These are phyloP conservation scores for Fraxinus dipetala DNA, from an alignment of 305 asterid genomes.

Conservation along the genomic window DNA sequence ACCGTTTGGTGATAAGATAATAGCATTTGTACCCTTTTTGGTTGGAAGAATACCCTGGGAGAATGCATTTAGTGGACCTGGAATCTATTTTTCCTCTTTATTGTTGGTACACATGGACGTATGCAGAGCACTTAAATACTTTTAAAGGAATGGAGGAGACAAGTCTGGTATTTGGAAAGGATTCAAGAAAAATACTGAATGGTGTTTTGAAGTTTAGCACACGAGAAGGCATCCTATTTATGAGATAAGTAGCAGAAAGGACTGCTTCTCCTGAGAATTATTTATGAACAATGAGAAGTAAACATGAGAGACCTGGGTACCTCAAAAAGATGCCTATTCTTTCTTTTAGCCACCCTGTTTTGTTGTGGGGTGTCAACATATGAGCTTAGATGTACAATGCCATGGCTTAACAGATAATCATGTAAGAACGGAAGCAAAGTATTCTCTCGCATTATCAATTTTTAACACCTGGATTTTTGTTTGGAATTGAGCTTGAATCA, in stretches of 20 bases:
- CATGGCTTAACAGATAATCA: neutral
- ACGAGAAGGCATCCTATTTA: neutral
- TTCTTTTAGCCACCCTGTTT: neutral
- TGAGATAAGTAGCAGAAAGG: neutral
- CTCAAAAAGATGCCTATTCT: neutral
- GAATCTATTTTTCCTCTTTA: neutral
- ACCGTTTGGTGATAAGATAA: neutral
- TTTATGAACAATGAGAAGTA: neutral
- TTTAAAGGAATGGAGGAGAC: neutral
- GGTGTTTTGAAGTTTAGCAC: neutral
- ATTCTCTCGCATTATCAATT: neutral
- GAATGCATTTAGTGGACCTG: neutral
- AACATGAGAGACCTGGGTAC: neutral
- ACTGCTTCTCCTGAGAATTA: neutral
- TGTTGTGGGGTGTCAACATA: neutral
- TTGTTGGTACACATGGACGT: neutral
- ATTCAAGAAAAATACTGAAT: neutral
- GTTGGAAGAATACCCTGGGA: neutral
- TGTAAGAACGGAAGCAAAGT: neutral
- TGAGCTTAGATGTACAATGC: neutral
- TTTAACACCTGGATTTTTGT: neutral
- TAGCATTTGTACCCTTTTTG: neutral
- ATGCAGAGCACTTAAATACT: neutral
- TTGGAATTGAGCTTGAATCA: neutral
- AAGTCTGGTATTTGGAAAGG: neutral